Base-by-base conservation (phyloP, 2,329 filamentous ascomycete species). In the Fusarium annulatum region DNA sequence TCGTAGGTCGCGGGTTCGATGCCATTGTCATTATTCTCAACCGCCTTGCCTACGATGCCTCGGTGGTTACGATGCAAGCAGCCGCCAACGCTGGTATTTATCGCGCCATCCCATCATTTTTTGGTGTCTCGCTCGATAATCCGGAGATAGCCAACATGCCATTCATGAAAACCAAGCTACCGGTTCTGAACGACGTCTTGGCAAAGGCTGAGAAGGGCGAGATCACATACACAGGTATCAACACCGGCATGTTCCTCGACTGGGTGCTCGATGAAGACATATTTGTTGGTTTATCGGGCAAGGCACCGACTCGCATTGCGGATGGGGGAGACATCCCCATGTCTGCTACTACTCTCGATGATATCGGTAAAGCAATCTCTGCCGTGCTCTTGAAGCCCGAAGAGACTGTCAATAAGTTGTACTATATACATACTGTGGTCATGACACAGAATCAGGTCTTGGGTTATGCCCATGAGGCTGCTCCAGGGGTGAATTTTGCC, bases 391-490 rank as follows among this genome's bases (percentile, higher is more conserved):
- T n/a, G 9, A 66, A 52, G 0, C 48, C 60, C 0, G 28, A 55
- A 3, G 48, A 70, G 3, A 66, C 60, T 0, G 19, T n/a, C 3
- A 70, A 70, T 2, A 70, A 61, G 19, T 1, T 70, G 0, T 61
- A 30, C 15, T 60, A 65, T 1, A 52, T 70, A 3, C 39, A 70
- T 2, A 60, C 67, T 1, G 67, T 46, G 2, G 66, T 66, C 0
- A 70, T 70, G 43, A 61, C 60, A 1, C 67, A 70, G n/a, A 70
- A 70, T 5, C 48, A 70, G 10, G 42, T 66, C 0, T 5, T 70
- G 2, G 16, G 9, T 0, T 70, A 66, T 19, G 66, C 67, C 5
- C 48, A 23, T 1, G 42, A 70, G 1, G 67, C 60, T 19, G 53
- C 60, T 5, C 39, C 53, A 2, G 28, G 15, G 0, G 9, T 2